These are phyloP conservation scores for Trichophyton rubrum DNA, from an alignment of 2,329 filamentous ascomycete genomes.

Conservation along the genomic window DNA sequence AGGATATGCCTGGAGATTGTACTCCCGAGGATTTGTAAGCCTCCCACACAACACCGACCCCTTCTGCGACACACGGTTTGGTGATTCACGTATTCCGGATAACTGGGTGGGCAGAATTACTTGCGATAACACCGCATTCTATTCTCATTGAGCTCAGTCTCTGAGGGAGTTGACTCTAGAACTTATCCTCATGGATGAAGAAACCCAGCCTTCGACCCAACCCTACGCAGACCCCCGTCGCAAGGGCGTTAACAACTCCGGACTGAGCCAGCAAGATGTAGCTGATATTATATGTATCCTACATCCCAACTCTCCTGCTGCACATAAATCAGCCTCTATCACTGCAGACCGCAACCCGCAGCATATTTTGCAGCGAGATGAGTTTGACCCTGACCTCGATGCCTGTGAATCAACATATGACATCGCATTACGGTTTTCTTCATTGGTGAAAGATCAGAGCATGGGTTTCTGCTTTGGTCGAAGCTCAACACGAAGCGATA, in stretches of 20 bases:
- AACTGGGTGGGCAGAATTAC: neutral
- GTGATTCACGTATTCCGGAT: neutral
- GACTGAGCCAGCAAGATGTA: conserved; percentile 68
- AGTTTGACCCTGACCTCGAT: conserved; percentile 30
- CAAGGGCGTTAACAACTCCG: conserved; percentile 66
- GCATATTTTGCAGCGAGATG: conserved; percentile 46
- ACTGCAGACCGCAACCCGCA: conserved; percentile 43
- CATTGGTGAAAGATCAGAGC: conserved; percentile 52
- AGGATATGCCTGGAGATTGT: conserved; percentile 2
- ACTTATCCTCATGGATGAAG: conserved; percentile 16
- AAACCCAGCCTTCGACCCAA: conserved; percentile 59
- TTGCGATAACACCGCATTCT: neutral
- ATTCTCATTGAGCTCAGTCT: neutral
- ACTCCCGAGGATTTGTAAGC: neutral
- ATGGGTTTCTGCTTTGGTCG: conserved; percentile 80
- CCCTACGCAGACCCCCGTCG: conserved; percentile 69
- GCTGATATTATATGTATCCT: conserved; percentile 83
- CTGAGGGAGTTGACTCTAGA: neutral
- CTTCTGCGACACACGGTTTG: neutral
- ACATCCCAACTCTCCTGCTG: conserved; percentile 61
- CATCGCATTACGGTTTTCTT: conserved; percentile 69
- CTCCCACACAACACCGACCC: neutral
- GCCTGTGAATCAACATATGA: conserved; percentile 34
- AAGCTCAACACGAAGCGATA: conserved; percentile 58
- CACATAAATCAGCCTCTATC: conserved; percentile 55